A percentile compares a stretch with the other conserved stretches of the same genome.
Evolutionary conservation across 345 rosid genomes (phyloP).

Genomic region (Gynandropsis gynandra): DNA sequence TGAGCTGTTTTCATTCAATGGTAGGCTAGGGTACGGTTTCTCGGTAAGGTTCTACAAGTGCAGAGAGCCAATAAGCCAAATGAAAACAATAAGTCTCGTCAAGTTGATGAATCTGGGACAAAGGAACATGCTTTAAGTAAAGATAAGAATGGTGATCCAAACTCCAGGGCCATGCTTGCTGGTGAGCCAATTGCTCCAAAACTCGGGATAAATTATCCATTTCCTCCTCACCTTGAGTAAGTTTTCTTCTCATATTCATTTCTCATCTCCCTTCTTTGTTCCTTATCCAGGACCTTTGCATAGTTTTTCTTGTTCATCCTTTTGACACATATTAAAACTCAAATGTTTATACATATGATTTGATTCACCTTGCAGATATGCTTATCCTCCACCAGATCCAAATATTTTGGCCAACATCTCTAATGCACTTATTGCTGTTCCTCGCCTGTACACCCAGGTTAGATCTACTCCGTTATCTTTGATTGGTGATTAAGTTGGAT

Average conservation of each 20-base stretch:
- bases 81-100: constrained; percentile 37
- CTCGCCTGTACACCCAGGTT: constrained; percentile 94
- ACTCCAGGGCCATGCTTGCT: constrained; percentile 30
- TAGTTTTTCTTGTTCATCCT: constrained; percentile 9
- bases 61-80: constrained; percentile 59
- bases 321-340: constrained; percentile 5
- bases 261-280: neutral
- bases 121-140: constrained; percentile 30
- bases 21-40: constrained; percentile 71
- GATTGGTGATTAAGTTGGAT: neutral
- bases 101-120: constrained; percentile 34
- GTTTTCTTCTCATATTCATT: constrained; percentile 17
- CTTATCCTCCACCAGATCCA: constrained; percentile 95
- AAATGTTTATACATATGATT: constrained; percentile 8
- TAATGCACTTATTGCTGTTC: constrained; percentile 95
- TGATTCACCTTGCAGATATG: constrained; percentile 54
- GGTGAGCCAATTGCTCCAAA: constrained; percentile 72
- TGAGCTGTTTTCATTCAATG: constrained; percentile 19
- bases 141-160: constrained; percentile 28
- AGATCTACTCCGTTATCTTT: constrained; percentile 14
- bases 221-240: constrained; percentile 89
- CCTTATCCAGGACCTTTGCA: neutral
- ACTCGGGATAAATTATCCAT: constrained; percentile 86
- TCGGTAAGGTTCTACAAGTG: constrained; percentile 74
- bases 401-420: constrained; percentile 91